A percentile compares a stretch with the other conserved stretches of the same genome.
Conservation (phyloP, 805 yeast genomes). For the Suhomyces pyralidae region DNA sequence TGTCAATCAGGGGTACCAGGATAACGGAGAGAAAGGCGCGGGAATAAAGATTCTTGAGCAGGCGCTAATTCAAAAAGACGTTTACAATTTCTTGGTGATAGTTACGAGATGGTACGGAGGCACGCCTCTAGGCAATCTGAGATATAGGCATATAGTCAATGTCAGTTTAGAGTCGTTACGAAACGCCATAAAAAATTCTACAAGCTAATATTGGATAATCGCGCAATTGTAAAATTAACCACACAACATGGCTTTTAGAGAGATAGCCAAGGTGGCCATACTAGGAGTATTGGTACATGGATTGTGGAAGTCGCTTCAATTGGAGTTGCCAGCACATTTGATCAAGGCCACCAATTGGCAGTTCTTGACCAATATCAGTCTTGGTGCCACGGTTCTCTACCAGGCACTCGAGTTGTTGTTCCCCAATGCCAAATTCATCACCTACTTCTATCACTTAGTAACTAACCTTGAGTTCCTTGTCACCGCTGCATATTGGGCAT, state of each 20-base stretch:
- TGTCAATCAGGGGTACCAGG: conserved; percentile 58
- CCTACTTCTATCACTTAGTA: conserved; percentile 8
- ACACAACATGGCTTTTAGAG: neutral
- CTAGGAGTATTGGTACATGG: conserved; percentile 10
- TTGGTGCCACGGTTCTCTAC: conserved; percentile 8
- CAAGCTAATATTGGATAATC: neutral
- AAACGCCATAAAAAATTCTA: neutral
- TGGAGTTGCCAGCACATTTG: conserved; percentile 19
- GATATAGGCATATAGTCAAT: conserved; percentile 66
- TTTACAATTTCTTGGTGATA: conserved; percentile 57
- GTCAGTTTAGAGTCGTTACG: conserved; percentile 52
- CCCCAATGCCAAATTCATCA: neutral
- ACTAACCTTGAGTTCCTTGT: conserved; percentile 23
- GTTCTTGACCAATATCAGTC: conserved; percentile 22
- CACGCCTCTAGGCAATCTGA: conserved; percentile 62
- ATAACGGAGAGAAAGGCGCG: conserved; percentile 75
- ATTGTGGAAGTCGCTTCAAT: conserved; percentile 10
- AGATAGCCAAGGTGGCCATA: neutral
- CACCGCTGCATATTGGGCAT: conserved; percentile 21
- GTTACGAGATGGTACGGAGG: conserved; percentile 87
- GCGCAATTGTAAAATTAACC: neutral
- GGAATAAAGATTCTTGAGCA: conserved; percentile 56
- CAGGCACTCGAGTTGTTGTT: conserved; percentile 1
- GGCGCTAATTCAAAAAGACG: conserved; percentile 46
- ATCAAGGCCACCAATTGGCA: conserved; percentile 21